A percentile compares a stretch with the other conserved stretches of the same genome.
These are phyloP conservation scores for Naganishia sp. DNA, from an alignment of 1,284 basidiomycete species.

Conservation along the genomic window DNA sequence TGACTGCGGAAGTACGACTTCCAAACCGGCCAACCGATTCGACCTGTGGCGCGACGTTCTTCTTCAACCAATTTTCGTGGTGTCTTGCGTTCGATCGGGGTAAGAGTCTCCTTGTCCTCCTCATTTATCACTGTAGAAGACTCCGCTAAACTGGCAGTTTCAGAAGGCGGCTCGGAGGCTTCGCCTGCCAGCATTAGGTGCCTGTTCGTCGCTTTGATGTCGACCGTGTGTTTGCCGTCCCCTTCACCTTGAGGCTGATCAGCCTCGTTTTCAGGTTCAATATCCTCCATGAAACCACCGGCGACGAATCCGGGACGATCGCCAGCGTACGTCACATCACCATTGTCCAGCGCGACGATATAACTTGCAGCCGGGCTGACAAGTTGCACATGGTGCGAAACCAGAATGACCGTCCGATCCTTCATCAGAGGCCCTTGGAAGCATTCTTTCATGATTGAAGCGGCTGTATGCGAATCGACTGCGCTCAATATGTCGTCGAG, in stretches of 20 bases:
- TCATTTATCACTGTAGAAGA: conserved; percentile 37
- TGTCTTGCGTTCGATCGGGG: conserved; percentile 59
- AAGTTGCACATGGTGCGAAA: conserved; percentile 71
- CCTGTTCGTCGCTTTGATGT: conserved; percentile 38
- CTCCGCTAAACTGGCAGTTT: conserved; percentile 48
- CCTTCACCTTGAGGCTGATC: conserved; percentile 54
- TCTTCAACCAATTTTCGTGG: conserved; percentile 87
- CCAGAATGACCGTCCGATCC: conserved; percentile 77
- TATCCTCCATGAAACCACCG: conserved; percentile 65
- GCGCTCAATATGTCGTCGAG: conserved; percentile 60
- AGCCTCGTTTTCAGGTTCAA: conserved; percentile 63
- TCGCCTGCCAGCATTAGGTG: conserved; percentile 39
- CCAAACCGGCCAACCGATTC: conserved; percentile 79
- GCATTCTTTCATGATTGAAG: conserved; percentile 78
- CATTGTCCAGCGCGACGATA: conserved; percentile 76
- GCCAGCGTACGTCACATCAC: conserved; percentile 75
- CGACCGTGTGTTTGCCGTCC: conserved; percentile 52
- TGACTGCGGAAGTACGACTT: conserved; percentile 63
- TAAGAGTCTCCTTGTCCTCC: conserved; percentile 47
- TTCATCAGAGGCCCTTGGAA: conserved; percentile 79
- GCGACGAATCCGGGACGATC: conserved; percentile 65
- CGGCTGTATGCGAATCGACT: conserved; percentile 71
- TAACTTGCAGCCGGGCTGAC: conserved; percentile 48
- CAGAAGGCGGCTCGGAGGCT: conserved; percentile 43
- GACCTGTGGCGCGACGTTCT: conserved; percentile 78